Evolutionary conservation across 768 basidiomycete genomes (phyloP), one percentile per base, ranked within the genome.

Genomic region (Tricholoma furcatifolium): DNA sequence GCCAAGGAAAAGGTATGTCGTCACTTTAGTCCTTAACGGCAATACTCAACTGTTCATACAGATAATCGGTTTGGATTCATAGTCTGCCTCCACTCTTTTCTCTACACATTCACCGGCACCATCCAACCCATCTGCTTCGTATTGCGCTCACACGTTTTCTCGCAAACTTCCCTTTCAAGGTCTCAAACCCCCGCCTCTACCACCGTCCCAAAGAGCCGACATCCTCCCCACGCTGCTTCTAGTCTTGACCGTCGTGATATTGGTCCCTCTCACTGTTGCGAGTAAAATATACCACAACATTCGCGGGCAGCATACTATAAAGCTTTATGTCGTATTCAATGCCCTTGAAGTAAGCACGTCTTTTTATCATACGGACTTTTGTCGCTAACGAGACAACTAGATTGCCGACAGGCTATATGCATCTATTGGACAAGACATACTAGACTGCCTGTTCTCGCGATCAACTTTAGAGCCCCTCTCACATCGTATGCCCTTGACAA

Each of bases 211-310:
- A 63, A 96, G 98, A 65, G 92, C 93, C 2, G 94, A 97, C 67
- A 81, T 99, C 11, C 71, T 97, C n/a, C 84, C 91, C 43, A 81
- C 83, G 21, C 70, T 92, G 8, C 76, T 99, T 3, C 78, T 99
- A 20, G 65, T 87, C 1, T 65, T 86, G 23, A 90, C 94, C 0
- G 79, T 94, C 43, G 58, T 84, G 15, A 78, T 95, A 18, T 75
- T 98, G 4, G 78, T 85, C 31, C 86, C 89, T 2, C 77, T 94
- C 36, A 94, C 95, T 6, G 96, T 98, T 65, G 90, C 93, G 9
- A 96, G 93, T 70, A 94, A 95, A 74, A 96, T 99, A 60, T 99
- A 99, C 62, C 97, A 99, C 63, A 88, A 88, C 15, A 98, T 99
- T 50, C 85, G 97, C 18, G 96, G 95, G 0, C 97, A 98, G 69